Evolutionary conservation across 169 alveolate genomes (phyloP).

Genomic region (Miamiensis avidus): DNA sequence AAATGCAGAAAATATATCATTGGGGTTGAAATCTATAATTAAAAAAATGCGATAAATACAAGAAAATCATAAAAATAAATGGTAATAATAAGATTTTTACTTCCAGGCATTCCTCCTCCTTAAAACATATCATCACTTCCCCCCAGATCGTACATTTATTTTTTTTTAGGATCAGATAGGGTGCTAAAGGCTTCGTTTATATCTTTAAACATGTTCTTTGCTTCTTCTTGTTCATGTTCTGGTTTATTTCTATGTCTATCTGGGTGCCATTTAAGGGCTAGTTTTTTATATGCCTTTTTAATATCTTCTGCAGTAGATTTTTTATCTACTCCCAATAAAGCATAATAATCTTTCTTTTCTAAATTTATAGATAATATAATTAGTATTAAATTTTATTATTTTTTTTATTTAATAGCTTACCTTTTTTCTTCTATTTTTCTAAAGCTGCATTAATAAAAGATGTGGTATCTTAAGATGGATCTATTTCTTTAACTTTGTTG

Average conservation of each 20-base stretch:
- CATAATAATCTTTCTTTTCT: conserved; percentile 63
- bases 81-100: not conserved
- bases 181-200: conserved; percentile 56
- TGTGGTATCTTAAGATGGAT: not conserved
- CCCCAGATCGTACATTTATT: conserved; percentile 38
- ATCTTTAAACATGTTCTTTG: conserved; percentile 57
- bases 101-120: not conserved
- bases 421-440: not conserved
- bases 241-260: conserved; percentile 53
- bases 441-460: not conserved
- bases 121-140: conserved; percentile 20
- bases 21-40: too few species aligned
- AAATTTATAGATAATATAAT: too few species aligned
- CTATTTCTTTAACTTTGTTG: not conserved
- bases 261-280: conserved; percentile 92
- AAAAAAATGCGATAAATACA: too few species aligned
- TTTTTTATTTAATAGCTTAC: not conserved
- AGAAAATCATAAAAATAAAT: too few species aligned
- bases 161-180: conserved; percentile 51
- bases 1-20: too few species aligned
- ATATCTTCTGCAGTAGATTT: conserved; percentile 79
- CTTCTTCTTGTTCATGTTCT: conserved; percentile 32
- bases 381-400: too few species aligned
- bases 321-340: conserved; percentile 75
- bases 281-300: conserved; percentile 77